A percentile compares a stretch with the other conserved stretches of the same genome.
Evolutionary conservation across 2,329 filamentous ascomycete genomes (phyloP).

Genomic region (Pseudogymnoascus sp.): DNA sequence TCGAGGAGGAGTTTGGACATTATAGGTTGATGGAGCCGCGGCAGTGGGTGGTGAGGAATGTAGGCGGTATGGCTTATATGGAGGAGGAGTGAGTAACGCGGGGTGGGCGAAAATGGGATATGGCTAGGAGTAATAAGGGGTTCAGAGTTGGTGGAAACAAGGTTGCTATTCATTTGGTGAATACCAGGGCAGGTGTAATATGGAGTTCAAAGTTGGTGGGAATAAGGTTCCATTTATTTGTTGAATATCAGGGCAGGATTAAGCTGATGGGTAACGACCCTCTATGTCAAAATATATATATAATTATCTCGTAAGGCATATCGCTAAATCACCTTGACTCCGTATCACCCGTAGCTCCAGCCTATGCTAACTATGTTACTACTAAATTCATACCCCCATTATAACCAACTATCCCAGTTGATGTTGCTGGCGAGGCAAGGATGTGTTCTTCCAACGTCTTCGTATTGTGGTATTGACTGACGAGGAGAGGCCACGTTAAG

Average conservation of each 20-base stretch:
- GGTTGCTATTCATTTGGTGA: not conserved
- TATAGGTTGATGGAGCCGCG: not conserved
- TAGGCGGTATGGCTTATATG: not conserved
- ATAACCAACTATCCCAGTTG: not conserved
- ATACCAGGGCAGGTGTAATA: not conserved
- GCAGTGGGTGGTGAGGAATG: not conserved
- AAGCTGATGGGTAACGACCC: not conserved
- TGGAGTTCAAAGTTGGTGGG: not conserved
- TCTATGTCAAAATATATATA: not conserved
- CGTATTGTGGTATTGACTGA: not conserved
- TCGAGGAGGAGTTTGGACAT: slow-evolving; percentile 22
- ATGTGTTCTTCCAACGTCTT: not conserved
- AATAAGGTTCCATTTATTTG: not conserved
- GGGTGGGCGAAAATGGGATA: not conserved
- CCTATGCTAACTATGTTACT: not conserved
- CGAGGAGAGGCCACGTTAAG: slow-evolving; percentile 1
- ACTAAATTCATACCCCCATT: not conserved
- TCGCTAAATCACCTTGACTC: not conserved
- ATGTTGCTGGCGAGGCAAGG: not conserved
- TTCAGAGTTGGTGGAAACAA: not conserved
- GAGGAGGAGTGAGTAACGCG: not conserved
- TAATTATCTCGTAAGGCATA: not conserved
- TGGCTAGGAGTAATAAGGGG: not conserved
- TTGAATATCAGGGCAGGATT: not conserved
- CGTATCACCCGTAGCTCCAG: not conserved